Percentiles rank a stretch among this genome's conserved stretches.
These are phyloP conservation scores for Podaxis sp. DNA, from an alignment of 768 basidiomycete genomes.

Conservation along the genomic window DNA sequence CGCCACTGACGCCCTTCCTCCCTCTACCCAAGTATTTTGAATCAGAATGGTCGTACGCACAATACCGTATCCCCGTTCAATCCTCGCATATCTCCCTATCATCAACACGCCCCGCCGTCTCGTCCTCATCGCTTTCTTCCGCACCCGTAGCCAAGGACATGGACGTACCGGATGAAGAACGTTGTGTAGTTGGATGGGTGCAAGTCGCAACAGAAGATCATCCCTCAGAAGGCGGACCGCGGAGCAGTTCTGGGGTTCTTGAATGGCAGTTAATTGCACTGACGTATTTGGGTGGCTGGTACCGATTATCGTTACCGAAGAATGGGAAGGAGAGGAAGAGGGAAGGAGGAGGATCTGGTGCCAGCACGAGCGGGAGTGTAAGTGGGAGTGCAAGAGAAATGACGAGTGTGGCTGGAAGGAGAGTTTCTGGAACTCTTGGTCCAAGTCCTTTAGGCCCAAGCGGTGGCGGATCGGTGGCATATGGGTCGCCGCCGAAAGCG, in stretches of 20 bases:
- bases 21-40: constrained; percentile 89
- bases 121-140: constrained; percentile 44
- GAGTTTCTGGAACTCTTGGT: background rate
- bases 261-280: constrained; percentile 82
- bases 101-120: constrained; percentile 34
- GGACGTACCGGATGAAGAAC: constrained; percentile 77
- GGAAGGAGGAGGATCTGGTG: constrained; percentile 47
- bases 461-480: constrained; percentile 10
- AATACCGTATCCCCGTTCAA: constrained; percentile 85
- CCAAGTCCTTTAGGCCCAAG: constrained; percentile 11
- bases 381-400: constrained; percentile 69
- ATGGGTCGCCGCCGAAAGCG: constrained; percentile 44
- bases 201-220: constrained; percentile 42
- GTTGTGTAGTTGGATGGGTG: constrained; percentile 87
- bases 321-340: constrained; percentile 49
- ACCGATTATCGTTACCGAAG: constrained; percentile 70
- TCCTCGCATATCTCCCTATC: constrained; percentile 80
- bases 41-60: constrained; percentile 96
- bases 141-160: constrained; percentile 27
- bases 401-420: constrained; percentile 84
- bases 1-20: constrained; percentile 74
- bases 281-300: constrained; percentile 93
- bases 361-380: constrained; percentile 60
- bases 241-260: constrained; percentile 20
- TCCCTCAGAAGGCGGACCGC: constrained; percentile 13